These are phyloP conservation scores for Thielaviopsis musarum DNA, from an alignment of 2,329 filamentous ascomycete species.

Conservation along the genomic window DNA sequence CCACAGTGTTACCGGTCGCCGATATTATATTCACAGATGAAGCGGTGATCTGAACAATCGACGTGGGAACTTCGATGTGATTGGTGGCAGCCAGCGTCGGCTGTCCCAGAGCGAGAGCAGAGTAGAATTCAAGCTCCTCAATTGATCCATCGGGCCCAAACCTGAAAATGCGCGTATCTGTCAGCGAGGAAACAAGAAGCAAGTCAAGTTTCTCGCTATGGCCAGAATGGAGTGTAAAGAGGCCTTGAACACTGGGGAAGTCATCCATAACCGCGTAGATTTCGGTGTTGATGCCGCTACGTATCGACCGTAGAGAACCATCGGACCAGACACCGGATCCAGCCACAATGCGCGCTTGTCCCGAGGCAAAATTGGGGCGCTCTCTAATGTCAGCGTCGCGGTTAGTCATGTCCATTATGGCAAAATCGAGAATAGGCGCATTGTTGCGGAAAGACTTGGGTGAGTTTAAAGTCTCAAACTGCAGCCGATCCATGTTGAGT, in stretches of 20 bases:
- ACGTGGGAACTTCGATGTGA: conserved; percentile 44
- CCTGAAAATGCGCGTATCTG: conserved; percentile 66
- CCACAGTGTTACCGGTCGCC: conserved; percentile 28
- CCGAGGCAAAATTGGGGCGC: conserved; percentile 70
- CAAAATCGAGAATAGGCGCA: conserved; percentile 82
- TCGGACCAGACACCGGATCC: conserved; percentile 83
- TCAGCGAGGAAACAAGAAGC: conserved; percentile 63
- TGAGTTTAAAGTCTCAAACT: conserved; percentile 53
- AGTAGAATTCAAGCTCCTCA: conserved; percentile 68
- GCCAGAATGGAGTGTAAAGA: conserved; percentile 50
- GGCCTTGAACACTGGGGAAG: conserved; percentile 52
- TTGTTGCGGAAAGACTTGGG: conserved; percentile 50
- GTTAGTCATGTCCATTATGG: conserved; percentile 90
- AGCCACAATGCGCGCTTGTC: conserved; percentile 83
- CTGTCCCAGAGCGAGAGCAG: conserved; percentile 50
- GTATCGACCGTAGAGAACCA: conserved; percentile 73
- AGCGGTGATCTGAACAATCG: conserved; percentile 62
- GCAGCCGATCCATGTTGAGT: conserved; percentile 25
- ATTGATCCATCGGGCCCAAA: conserved; percentile 63
- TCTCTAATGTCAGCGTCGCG: conserved; percentile 48
- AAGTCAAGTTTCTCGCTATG: conserved; percentile 42
- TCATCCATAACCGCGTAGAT: conserved; percentile 70
- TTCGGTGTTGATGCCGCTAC: conserved; percentile 85
- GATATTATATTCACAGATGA: conserved; percentile 23
- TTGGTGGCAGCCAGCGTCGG: conserved; percentile 41